These are phyloP conservation scores for Williopsis jadinii DNA, from an alignment of 1,139 yeast genomes.

Conservation along the genomic window DNA sequence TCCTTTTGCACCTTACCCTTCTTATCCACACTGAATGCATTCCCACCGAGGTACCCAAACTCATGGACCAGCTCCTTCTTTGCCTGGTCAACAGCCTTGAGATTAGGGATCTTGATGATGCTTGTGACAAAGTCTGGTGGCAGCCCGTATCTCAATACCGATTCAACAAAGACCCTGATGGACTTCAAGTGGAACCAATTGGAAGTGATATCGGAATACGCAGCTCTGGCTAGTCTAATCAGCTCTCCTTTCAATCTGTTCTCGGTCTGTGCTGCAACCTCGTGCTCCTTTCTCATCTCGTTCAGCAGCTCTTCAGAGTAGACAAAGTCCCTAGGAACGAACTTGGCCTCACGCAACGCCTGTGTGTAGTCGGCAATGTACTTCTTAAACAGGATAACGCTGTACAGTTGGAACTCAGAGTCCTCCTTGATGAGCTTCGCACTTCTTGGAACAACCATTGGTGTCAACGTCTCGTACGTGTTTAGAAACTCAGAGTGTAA, in stretches of 20 bases:
- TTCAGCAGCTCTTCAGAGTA: conserved; percentile 75
- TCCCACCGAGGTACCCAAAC: conserved; percentile 89
- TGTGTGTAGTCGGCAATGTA: conserved; percentile 60
- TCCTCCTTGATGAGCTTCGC: conserved; percentile 68
- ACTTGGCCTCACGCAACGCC: conserved; percentile 76
- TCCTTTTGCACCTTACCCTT: conserved; percentile 59
- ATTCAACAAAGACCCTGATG: conserved; percentile 51
- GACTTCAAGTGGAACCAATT: conserved; percentile 87
- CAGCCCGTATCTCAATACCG: conserved; percentile 88
- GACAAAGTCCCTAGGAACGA: conserved; percentile 89
- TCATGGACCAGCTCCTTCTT: conserved; percentile 62
- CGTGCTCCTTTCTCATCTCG: conserved; percentile 70
- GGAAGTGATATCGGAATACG: conserved; percentile 76
- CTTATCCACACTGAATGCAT: conserved; percentile 61
- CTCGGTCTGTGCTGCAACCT: conserved; percentile 68
- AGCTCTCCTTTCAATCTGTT: conserved; percentile 70
- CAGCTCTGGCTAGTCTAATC: conserved; percentile 75
- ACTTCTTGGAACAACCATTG: conserved; percentile 88
- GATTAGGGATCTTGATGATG: conserved; percentile 30
- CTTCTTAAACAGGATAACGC: conserved; percentile 82
- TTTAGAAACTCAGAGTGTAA: conserved; percentile 52
- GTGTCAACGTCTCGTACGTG: conserved; percentile 67
- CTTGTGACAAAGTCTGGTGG: conserved; percentile 84
- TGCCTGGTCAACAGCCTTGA: conserved; percentile 44
- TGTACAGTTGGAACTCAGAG: conserved; percentile 63